Percentiles rank a stretch among this genome's conserved stretches.
These are phyloP conservation scores for Ruellia speciosa DNA, from an alignment of 305 asterid genomes.

Conservation along the genomic window DNA sequence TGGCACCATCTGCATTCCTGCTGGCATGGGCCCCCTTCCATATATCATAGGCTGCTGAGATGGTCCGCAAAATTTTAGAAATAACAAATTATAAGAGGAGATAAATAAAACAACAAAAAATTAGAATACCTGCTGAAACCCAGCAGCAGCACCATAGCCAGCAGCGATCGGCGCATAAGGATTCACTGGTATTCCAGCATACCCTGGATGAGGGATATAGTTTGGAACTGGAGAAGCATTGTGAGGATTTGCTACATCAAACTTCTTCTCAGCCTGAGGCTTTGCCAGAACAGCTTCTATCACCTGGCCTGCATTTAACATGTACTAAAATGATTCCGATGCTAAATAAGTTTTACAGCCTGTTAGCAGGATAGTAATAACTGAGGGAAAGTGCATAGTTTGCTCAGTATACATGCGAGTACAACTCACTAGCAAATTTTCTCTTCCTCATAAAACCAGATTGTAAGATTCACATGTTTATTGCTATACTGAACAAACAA, in stretches of 20 bases:
- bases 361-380: neutral
- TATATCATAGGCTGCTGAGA: constrained; percentile 79
- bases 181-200: constrained; percentile 63
- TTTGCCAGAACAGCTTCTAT: constrained; percentile 91
- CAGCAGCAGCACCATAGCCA: constrained; percentile 69
- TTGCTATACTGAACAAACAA: constrained; percentile 10
- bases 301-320: constrained; percentile 53
- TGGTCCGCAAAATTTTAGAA: constrained; percentile 11
- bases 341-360: constrained; percentile 1
- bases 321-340: constrained; percentile 12
- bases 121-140: constrained; percentile 69
- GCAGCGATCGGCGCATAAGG: constrained; percentile 60
- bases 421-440: constrained; percentile 4
- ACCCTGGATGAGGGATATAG: constrained; percentile 75
- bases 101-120: neutral
- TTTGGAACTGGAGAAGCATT: constrained; percentile 46
- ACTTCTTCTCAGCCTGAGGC: constrained; percentile 86
- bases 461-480: constrained; percentile 2
- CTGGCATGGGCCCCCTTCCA: constrained; percentile 91
- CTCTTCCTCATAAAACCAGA: neutral
- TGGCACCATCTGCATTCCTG: constrained; percentile 99
- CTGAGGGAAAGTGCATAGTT: neutral
- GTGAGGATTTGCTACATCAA: constrained; percentile 52
- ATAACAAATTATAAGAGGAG: constrained; percentile 6
- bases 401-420: neutral